phyloP scores from a whole-genome alignment of 768 basidiomycete species.

The Harrya chromipes region DNA sequence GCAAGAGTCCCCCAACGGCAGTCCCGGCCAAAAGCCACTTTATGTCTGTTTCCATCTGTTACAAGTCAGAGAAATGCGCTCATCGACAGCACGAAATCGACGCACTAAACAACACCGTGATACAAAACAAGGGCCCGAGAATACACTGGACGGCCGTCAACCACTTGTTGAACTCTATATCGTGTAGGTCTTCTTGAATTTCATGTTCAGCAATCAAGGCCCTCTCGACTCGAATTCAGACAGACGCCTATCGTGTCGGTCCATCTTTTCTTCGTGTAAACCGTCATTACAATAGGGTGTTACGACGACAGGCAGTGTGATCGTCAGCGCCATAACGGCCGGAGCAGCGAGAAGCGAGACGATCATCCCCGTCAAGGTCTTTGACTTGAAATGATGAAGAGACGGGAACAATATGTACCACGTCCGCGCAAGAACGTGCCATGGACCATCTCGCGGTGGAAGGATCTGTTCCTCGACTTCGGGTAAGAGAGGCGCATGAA shows the following conservation, averaged over 20 bases:
- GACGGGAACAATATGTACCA: constrained; percentile 82
- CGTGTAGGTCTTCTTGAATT: constrained; percentile 65
- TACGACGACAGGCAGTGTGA: constrained; percentile 90
- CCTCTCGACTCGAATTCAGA: constrained; percentile 71
- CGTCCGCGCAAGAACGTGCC: constrained; percentile 37
- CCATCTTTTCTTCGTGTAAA: constrained; percentile 24
- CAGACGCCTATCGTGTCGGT: constrained; percentile 43
- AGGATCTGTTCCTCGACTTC: constrained; percentile 45
- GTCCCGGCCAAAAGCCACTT: constrained; percentile 55
- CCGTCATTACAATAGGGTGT: constrained; percentile 42
- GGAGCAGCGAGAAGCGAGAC: constrained; percentile 82
- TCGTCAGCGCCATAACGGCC: constrained; percentile 77
- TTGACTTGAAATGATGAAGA: constrained; percentile 65
- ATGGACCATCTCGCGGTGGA: constrained; percentile 34
- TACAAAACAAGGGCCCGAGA: constrained; percentile 77
- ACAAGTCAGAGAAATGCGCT: neutral
- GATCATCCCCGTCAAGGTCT: constrained; percentile 67
- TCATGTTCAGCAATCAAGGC: constrained; percentile 72
- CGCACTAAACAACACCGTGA: constrained; percentile 74
- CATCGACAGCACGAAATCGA: constrained; percentile 12
- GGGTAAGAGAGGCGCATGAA: constrained; percentile 38
- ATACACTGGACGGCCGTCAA: constrained; percentile 82
- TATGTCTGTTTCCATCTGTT: constrained; percentile 35
- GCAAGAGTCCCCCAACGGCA: constrained; percentile 49
- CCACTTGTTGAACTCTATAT: constrained; percentile 72